Conservation (phyloP, 805 yeast genomes). For the Nakazawaea laoshanensis region DNA sequence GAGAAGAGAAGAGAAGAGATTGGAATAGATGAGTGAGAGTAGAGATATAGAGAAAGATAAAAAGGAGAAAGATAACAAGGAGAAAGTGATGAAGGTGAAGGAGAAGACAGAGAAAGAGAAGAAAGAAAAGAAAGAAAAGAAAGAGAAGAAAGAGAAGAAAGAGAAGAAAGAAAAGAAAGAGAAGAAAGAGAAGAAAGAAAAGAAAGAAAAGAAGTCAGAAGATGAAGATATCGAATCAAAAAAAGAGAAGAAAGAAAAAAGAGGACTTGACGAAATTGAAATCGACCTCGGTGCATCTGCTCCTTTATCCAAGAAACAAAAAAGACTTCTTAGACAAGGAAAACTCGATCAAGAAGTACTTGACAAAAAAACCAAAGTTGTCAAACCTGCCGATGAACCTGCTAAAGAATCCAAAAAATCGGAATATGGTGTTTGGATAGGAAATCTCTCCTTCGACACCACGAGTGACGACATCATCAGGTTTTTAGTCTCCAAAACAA, state of each 20-base stretch:
- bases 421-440: conserved; percentile 85
- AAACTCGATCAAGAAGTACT: conserved; percentile 53
- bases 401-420: conserved; percentile 24
- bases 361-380: conserved; percentile 26
- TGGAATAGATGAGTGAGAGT: too few species aligned
- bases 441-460: conserved; percentile 83
- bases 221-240: conserved; percentile 8
- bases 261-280: conserved; percentile 47
- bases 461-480: conserved; percentile 61
- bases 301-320: conserved; percentile 88
- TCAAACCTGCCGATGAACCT: conserved; percentile 14
- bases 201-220: conserved; percentile 26
- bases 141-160: conserved; percentile 14
- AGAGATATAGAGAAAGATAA: too few species aligned
- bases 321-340: conserved; percentile 75
- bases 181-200: conserved; percentile 27
- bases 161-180: conserved; percentile 18
- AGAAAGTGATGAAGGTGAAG: not conserved
- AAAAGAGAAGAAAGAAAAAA: conserved; percentile 26
- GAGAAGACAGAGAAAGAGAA: conserved; percentile 4
- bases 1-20: too few species aligned
- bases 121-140: conserved; percentile 3
- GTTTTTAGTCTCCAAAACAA: conserved; percentile 56
- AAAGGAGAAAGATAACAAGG: too few species aligned
- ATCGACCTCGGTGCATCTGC: conserved; percentile 62